These are phyloP conservation scores for Candida anutae DNA, from an alignment of 1,139 yeast species.

Conservation along the genomic window DNA sequence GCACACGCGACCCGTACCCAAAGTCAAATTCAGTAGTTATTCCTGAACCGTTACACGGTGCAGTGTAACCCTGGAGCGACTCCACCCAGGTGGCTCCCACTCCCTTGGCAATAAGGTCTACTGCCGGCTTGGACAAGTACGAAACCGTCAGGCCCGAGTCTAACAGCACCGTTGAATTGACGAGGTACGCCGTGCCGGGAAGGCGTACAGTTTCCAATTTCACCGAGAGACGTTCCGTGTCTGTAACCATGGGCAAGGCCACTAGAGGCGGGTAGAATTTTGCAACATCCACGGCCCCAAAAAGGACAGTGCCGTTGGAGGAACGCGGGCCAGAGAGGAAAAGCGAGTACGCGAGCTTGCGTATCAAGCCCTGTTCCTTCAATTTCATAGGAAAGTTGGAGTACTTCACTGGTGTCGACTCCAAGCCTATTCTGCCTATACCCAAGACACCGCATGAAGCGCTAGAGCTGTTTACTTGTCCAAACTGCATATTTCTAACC, in stretches of 20 bases:
- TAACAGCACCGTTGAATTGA: constrained; percentile 11
- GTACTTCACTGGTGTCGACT: constrained; percentile 32
- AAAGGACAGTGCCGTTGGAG: constrained; percentile 36
- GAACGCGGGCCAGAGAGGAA: constrained; percentile 13
- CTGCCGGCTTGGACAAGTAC: constrained; percentile 21
- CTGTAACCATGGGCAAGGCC: no score
- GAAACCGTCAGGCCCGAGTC: constrained; percentile 27
- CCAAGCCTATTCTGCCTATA: constrained; percentile 47
- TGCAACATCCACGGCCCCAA: constrained; percentile 52
- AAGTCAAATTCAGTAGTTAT: constrained; percentile 34
- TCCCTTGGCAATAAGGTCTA: constrained; percentile 17
- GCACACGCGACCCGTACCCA: constrained; percentile 42
- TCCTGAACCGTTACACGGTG: constrained; percentile 15
- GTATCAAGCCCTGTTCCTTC: constrained; percentile 41
- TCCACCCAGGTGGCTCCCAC: constrained; percentile 25
- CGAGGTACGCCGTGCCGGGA: no score
- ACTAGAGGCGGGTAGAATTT: no score
- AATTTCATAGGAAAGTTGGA: constrained; percentile 53
- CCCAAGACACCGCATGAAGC: constrained; percentile 45
- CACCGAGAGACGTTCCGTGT: no score
- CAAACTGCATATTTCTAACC: constrained; percentile 44
- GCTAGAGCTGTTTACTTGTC: constrained; percentile 38
- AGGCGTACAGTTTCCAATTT: no score
- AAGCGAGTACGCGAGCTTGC: constrained; percentile 44
- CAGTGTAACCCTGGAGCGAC: constrained; percentile 20